Evolutionary conservation across 257 asterid genomes (phyloP).

Genomic region (Scutellaria baicalensis): DNA sequence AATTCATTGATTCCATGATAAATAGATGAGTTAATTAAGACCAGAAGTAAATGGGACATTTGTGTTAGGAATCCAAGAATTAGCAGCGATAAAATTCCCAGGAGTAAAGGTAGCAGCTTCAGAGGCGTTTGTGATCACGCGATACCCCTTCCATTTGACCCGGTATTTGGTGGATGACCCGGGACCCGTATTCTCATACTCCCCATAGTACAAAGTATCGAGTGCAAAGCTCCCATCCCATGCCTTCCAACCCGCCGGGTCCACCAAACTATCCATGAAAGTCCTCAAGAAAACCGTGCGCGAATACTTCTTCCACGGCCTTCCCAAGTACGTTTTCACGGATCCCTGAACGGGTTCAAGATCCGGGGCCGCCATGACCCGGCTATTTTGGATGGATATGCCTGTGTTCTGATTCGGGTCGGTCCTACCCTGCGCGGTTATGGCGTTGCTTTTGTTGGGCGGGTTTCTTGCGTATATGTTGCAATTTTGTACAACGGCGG

Average conservation of each 20-base stretch:
- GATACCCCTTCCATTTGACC: constrained; percentile 81
- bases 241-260: constrained; percentile 79
- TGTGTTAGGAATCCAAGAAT: constrained; percentile 68
- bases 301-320: constrained; percentile 83
- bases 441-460: constrained; percentile 56
- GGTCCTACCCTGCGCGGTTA: constrained; percentile 82
- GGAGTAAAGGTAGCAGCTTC: constrained; percentile 62
- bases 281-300: constrained; percentile 69
- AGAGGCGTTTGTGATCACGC: constrained; percentile 52
- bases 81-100: constrained; percentile 60
- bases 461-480: constrained; percentile 60
- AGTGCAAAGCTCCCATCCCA: constrained; percentile 86
- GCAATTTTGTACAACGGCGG: constrained; percentile 78
- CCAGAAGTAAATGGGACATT: constrained; percentile 69
- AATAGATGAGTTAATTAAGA: no score
- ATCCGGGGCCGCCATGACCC: constrained; percentile 56
- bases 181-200: constrained; percentile 75
- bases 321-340: constrained; percentile 68
- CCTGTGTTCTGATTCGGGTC: constrained; percentile 88
- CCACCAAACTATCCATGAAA: constrained; percentile 42
- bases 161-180: constrained; percentile 64
- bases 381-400: constrained; percentile 53
- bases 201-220: constrained; percentile 67
- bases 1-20: background rate
- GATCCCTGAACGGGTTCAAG: constrained; percentile 44